Conservation (phyloP, 768 basidiomycete species). For the Saitozyma sp. region DNA sequence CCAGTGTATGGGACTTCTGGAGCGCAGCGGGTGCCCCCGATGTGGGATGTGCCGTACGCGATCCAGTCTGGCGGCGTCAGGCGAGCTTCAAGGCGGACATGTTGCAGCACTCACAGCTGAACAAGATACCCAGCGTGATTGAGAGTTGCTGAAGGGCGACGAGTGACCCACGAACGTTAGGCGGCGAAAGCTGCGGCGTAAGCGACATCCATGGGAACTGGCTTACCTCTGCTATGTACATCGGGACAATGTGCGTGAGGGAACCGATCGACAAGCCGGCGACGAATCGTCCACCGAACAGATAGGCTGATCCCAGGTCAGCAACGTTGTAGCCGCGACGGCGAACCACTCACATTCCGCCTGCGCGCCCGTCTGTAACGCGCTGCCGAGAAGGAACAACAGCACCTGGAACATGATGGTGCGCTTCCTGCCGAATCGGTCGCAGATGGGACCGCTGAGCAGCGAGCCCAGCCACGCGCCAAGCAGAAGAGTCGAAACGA, state of each 20-base stretch:
- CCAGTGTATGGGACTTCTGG: conserved; percentile 2
- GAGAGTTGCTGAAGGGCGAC: conserved; percentile 65
- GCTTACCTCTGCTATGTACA: conserved; percentile 24
- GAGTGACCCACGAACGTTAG: conserved; percentile 70
- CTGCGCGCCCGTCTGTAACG: background rate
- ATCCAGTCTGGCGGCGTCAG: conserved; percentile 51
- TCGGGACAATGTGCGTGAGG: conserved; percentile 27
- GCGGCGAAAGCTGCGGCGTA: conserved; percentile 62
- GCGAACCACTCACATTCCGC: background rate
- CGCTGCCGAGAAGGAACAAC: conserved; percentile 8
- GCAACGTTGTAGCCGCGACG: background rate
- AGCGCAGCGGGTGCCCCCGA: conserved; percentile 52
- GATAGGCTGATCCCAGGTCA: background rate
- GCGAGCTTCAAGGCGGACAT: background rate
- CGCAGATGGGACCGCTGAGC: conserved; percentile 9
- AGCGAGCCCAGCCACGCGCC: conserved; percentile 11
- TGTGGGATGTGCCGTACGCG: conserved; percentile 58
- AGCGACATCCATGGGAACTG: conserved; percentile 32
- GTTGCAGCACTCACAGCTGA: background rate
- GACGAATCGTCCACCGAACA: conserved; percentile 35
- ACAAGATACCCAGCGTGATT: conserved; percentile 59
- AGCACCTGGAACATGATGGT: conserved; percentile 7
- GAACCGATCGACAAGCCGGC: conserved; percentile 36
- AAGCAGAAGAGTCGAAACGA: background rate
- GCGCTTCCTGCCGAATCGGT: conserved; percentile 6